Evolutionary conservation across 306 rosid genomes (phyloP), one percentile per base, ranked within the genome.

Genomic region (Lupinus albus): DNA sequence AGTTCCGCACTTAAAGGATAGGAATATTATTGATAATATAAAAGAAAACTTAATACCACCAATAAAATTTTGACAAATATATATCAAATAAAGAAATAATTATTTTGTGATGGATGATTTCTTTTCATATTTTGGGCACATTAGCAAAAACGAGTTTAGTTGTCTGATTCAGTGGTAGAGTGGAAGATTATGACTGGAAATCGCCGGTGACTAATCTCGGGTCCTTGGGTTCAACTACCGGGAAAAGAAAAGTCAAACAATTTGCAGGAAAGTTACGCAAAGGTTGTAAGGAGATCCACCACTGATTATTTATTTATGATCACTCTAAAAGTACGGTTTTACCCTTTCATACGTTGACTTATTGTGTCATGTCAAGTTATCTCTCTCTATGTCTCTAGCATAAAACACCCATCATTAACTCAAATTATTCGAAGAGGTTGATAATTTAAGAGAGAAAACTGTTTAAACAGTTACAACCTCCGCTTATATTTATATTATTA

Each of bases 161-260:
- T 35, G 30, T 39, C 8, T 30, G 36, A 73, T 73, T 30, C 42
- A 73, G 49, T 2, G 25, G 25, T 1, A 20, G 25, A 49, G 46
- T 6, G 7, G 47, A 33, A 30, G 70, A 60, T 58, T 53, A 4
- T 60, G 73, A 83, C 84, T 18, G 74, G 70, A 11, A 72, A 61
- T 71, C 55, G 60, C 57, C 80, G 79, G 87, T 83, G 46, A 67
- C 15, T 13, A 71, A 51, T 86, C 93, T 83, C 85, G 87, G 91
- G 82, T 73, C 45, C 45, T 77, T 62, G 68, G 81, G 64, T 67
- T 77, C 84, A 83, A 65, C 93, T 46, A 71, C 85, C 70, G 70
- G 84, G 35, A 1, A 63, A 48, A 44, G 41, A 13, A 12, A 47
- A 48, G 61, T 32, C 55, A 77, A 42, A 38, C 59, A 70, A 41